Base-by-base conservation (phyloP, 108 stramenopile species). In the Fistulifera pelliculosa region DNA sequence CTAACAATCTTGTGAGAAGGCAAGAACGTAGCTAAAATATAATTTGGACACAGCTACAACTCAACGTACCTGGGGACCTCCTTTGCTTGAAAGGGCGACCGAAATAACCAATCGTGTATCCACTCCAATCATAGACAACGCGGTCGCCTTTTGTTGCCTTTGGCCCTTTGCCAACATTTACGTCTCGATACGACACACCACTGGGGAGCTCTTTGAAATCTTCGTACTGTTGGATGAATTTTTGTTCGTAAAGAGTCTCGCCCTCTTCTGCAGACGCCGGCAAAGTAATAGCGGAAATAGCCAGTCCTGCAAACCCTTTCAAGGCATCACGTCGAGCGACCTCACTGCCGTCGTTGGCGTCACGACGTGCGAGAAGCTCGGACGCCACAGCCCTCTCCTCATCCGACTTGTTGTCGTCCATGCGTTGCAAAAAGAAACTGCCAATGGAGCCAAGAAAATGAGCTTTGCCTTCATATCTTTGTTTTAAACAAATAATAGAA, bases 71-170 rank as follows among this genome's bases (percentile, higher is more conserved):
- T 49, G 52, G 14, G 26, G 54, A 56, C 60, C 54, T 55, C 80
- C 87, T 61, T 87, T 87, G 86, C 86, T 71, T 96, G 85, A 58
- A 94, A 96, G 92, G 88, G 28, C 92, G 68, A 1, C 89, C 89
- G 66, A 87, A 90, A 52, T 92, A 92, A 35, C 94, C 94, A 63
- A 95, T 94, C 6, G 93, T 97, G 71, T 97, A 94, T 25, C 96
- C 96, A 47, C 81, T 82, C 96, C 96, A 97, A 60, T 97, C 94
- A 56, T 87, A 92, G 11, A 95, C 94, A 1, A 94, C 91, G 17
- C 90, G 69, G 74, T 92, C 90, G 14, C 90, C 90, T 27, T 56
- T 50, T 14, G 57, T 42, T 8, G 52, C 53, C 19, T 45, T 11
- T 11, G 44, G 16, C 0, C 58, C 76, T 1, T n/a, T 66, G 26